Percentiles rank a stretch among this genome's conserved stretches.
Evolutionary conservation across 176 grass and related monocot species (phyloP).

Genomic region (Musa schizocarpa): DNA sequence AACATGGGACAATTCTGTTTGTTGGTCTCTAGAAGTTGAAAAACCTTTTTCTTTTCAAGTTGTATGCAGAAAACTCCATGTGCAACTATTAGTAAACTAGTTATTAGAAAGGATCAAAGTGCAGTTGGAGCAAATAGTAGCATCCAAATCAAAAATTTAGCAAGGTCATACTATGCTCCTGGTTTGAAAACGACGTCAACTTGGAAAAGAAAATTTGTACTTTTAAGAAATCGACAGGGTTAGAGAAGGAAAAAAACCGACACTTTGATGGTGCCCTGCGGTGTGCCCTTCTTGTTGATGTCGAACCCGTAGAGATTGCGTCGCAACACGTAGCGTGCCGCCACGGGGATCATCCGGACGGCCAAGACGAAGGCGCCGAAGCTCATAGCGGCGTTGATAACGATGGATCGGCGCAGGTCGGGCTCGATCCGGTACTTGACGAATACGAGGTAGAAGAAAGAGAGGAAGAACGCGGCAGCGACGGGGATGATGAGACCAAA

Average conservation of each 20-base stretch:
- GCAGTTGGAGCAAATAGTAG: too few species aligned
- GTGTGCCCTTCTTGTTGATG: conserved; percentile 93
- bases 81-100: neutral
- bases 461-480: conserved; percentile 48
- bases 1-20: neutral
- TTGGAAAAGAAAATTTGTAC: neutral
- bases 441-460: conserved; percentile 88
- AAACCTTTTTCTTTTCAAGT: neutral
- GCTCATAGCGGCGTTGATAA: conserved; percentile 63
- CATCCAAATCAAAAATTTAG: too few species aligned
- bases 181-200: too few species aligned
- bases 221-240: neutral
- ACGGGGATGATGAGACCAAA: conserved; percentile 29
- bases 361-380: conserved; percentile 49
- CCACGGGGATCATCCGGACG: conserved; percentile 64
- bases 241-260: conserved; percentile 22
- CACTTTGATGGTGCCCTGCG: conserved; percentile 74
- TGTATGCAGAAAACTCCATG: neutral
- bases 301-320: conserved; percentile 83
- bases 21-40: neutral
- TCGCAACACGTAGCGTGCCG: conserved; percentile 66
- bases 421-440: conserved; percentile 56
- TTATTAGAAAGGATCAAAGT: too few species aligned
- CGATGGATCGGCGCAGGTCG: conserved; percentile 66
- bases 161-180: too few species aligned